Conservation (phyloP, 139 green algal genomes). For the Haematococcus sp. region DNA sequence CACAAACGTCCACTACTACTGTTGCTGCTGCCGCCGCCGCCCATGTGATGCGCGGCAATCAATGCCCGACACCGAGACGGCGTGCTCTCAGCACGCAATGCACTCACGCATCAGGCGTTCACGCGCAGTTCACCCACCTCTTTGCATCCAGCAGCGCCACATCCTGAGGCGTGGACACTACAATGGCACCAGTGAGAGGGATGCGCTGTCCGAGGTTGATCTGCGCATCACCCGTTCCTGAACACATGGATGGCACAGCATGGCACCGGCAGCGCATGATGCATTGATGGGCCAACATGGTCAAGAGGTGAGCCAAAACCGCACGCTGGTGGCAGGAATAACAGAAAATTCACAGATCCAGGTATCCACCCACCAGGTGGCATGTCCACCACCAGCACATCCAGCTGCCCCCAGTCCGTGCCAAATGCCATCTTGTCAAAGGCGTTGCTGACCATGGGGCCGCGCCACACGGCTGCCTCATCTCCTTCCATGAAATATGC, state of each 20-base stretch:
- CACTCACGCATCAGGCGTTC: no score
- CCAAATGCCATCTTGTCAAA: conserved; percentile 82
- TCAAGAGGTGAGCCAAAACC: no score
- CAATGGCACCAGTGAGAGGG: conserved; percentile 73
- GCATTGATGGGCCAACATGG: no score
- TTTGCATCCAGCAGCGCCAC: conserved; percentile 63
- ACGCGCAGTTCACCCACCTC: conserved; percentile 31
- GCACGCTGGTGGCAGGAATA: background rate
- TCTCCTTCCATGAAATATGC: conserved; percentile 82
- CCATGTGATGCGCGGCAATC: no score
- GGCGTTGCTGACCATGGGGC: conserved; percentile 89
- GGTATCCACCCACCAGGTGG: conserved; percentile 70
- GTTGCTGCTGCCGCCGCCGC: no score
- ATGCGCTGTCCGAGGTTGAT: conserved; percentile 79
- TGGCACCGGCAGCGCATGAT: no score
- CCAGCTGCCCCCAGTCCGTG: conserved; percentile 75
- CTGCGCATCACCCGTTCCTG: conserved; percentile 69
- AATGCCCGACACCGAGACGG: no score
- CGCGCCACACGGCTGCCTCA: conserved; percentile 78
- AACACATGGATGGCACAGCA: no score
- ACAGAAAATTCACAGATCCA: no score
- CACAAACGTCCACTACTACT: no score
- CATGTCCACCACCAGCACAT: conserved; percentile 94
- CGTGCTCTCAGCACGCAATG: no score
- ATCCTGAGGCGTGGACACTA: conserved; percentile 89